These are phyloP conservation scores for Hypoxylon sp. DNA, from an alignment of 2,329 filamentous ascomycete genomes.

Conservation along the genomic window DNA sequence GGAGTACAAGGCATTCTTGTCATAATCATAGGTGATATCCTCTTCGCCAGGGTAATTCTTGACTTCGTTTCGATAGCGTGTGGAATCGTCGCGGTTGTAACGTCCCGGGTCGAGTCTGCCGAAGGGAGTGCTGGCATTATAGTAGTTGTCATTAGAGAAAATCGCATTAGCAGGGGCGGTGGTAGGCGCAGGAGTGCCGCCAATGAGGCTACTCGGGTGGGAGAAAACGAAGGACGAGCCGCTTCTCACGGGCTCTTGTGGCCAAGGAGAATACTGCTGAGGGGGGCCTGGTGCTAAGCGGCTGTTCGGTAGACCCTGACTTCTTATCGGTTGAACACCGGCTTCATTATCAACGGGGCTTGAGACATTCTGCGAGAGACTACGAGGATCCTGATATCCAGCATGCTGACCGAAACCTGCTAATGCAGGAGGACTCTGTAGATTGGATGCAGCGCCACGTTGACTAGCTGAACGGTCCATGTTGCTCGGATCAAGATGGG, in stretches of 20 bases:
- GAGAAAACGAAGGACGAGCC: constrained; percentile 58
- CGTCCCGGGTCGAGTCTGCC: constrained; percentile 44
- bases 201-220: constrained; percentile 64
- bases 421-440: constrained; percentile 38
- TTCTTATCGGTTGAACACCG: constrained; percentile 22
- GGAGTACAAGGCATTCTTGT: constrained; percentile 45
- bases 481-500: constrained; percentile 23
- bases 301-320: constrained; percentile 15
- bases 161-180: constrained; percentile 38
- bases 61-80: constrained; percentile 49
- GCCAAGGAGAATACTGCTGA: constrained; percentile 42
- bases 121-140: constrained; percentile 48
- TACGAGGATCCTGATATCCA: constrained; percentile 16
- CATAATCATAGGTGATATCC: constrained; percentile 46
- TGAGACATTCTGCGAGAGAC: constrained; percentile 6
- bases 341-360: constrained; percentile 30
- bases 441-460: constrained; percentile 12
- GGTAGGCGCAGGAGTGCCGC: constrained; percentile 56
- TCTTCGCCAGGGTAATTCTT: constrained; percentile 40
- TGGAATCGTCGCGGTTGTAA: constrained; percentile 44
- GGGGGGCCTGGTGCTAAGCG: constrained; percentile 15
- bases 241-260: constrained; percentile 32
- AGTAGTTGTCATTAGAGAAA: constrained; percentile 48
- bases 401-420: constrained; percentile 28
- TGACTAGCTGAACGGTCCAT: constrained; percentile 40